Evolutionary conservation across 2,329 filamentous ascomycete genomes (phyloP), one percentile per base, ranked within the genome.

Genomic region (Ambrosiella xylebori): DNA sequence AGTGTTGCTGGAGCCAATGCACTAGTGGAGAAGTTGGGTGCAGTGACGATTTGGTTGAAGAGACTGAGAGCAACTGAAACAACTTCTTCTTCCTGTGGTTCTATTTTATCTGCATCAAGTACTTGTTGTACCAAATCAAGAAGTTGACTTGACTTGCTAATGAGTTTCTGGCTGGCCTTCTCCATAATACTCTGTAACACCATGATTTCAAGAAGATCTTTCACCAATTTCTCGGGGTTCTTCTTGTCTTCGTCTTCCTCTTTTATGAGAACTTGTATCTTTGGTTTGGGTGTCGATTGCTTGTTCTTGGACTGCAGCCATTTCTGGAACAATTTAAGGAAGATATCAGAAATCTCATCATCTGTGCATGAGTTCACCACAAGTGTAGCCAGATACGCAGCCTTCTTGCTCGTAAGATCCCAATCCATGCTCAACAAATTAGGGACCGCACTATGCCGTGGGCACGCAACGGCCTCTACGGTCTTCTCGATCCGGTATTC

Each of bases 151-250:
- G 84, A 82, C 59, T 81, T 77, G 38, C 74, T 76, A 37, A 84
- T 76, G 11, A 88, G 73, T 61, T 79, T 81, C 19, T 83, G 77
- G 0, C 81, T 76, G 51, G 83, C 76, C 51, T 72, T 75, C 27
- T 79, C 76, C 67, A 87, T 79, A 68, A 88, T 75, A 39, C 75
- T 76, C 64, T 86, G 81, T 7, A 87, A 72, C 0, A 86, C 68
- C 54, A 80, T 80, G 4, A 81, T 73, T 61, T 85, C 75, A 5
- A 76, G 67, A 1, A 88, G 69, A 3, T 74, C 71, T 3, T 65
- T 65, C 2, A 80, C 60, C 0, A 77, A 70, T 51, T 78, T 73
- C 2, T 54, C 39, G 5, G 59, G 45, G 17, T 59, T 19, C 9
- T 58, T 44, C 36, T 36, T 8, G 6, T 50, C 41, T 1, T 66